Base-by-base conservation (phyloP, 2,329 filamentous ascomycete genomes). In the Talaromyces sp. region DNA sequence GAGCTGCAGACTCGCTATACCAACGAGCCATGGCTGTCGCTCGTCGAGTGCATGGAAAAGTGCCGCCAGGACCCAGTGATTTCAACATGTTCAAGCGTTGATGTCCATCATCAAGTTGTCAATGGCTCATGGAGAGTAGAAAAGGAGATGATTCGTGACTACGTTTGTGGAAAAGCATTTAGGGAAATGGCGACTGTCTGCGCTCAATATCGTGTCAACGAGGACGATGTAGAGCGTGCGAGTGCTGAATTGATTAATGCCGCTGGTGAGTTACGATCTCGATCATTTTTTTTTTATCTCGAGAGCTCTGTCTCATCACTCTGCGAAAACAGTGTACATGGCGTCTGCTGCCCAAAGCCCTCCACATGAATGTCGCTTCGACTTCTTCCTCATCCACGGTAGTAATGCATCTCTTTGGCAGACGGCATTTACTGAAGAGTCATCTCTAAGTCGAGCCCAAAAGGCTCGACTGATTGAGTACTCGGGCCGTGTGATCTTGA, bases 321-420 rank as follows among this genome's bases (percentile, higher is more conserved):
- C 16, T 40, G 16, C 9, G 30, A 23, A 23, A 42, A 53, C 27
- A 56, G 58, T 60, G 5, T 60, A 56, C n/a, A 23, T 60, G 18
- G 40, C 58, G 14, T 51, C 58, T 18, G 51, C 31, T 31, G 58
- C 58, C 34, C 58, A 60, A 51, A n/a, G n/a, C 4, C 58, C 58
- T 10, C 58, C 52, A 4, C 40, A 60, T 33, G 16, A 34, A 5
- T 60, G 51, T 40, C 27, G 31, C 8, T 60, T 31, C 42, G 58
- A 60, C 52, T 60, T 56, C 16, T 60, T 60, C 16, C 58, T 60
- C 12, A 31, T 60, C 23, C 58, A 60, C n/a, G 28, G 58, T 8
- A 30, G 30, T 31, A 60, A 27, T 12, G 28, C 58, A 27, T 36
- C 30, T 16, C 56, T 60, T 34, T 34, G 58, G 27, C 58, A 60